Conservation (phyloP, 768 basidiomycete genomes). For the Panellus pusillus region DNA sequence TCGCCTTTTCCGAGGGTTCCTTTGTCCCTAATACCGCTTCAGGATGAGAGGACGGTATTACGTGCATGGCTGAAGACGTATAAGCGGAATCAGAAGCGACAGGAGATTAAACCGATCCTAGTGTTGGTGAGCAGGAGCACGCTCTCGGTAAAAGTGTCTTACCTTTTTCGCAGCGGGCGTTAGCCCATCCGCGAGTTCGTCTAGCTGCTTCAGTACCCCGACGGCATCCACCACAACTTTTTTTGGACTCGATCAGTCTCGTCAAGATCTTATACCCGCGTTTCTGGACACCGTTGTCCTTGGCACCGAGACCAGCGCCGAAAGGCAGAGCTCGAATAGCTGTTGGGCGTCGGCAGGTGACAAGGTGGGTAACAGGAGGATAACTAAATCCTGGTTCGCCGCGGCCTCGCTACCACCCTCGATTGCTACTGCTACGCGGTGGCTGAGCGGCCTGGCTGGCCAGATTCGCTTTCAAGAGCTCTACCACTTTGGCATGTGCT, state of each 20-base stretch:
- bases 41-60: conserved; percentile 85
- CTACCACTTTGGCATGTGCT: conserved; percentile 77
- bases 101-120: conserved; percentile 86
- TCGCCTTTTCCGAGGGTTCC: conserved; percentile 91
- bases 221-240: conserved; percentile 59
- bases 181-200: conserved; percentile 63
- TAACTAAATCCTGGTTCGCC: conserved; percentile 80
- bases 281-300: conserved; percentile 91
- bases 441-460: conserved; percentile 32
- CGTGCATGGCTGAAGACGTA: conserved; percentile 72
- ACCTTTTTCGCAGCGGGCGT: conserved; percentile 88
- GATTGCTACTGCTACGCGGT: conserved; percentile 35
- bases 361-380: conserved; percentile 79
- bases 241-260: conserved; percentile 64
- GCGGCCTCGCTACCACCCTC: conserved; percentile 49
- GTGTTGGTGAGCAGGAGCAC: conserved; percentile 11
- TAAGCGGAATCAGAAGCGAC: conserved; percentile 59
- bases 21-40: conserved; percentile 96
- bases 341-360: conserved; percentile 57
- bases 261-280: conserved; percentile 89
- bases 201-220: conserved; percentile 61
- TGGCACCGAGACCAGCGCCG: conserved; percentile 67
- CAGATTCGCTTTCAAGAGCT: conserved; percentile 68
- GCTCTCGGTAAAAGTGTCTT: background rate
- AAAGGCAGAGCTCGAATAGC: conserved; percentile 72